Evolutionary conservation across 2,329 filamentous ascomycete genomes (phyloP), one percentile per base, ranked within the genome.

Genomic region (Colletotrichum spaethianum): DNA sequence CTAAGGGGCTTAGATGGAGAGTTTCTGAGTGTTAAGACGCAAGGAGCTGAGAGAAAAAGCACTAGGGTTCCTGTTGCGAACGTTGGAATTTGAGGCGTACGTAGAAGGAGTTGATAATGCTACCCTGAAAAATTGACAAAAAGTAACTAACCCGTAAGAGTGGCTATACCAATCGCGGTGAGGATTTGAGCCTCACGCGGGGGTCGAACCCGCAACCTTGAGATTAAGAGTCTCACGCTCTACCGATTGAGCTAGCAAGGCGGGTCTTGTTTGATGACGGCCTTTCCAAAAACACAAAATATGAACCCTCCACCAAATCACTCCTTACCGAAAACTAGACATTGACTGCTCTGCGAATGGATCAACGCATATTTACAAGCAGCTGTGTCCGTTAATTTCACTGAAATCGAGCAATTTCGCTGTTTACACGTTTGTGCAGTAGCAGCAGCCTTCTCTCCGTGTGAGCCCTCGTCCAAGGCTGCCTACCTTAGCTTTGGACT

Each of bases 151-250:
- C 59, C 65, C 65, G 38, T 9, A 7, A 6, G 63, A 62, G n/a
- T 38, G 63, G 12, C n/a, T 23, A 0, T 14, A 28, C 40, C 69
- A 68, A 63, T 63, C 50, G 69, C 57, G 42, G 57, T 72, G 69
- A 63, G 69, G 69, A 63, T 57, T 68, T 63, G 69, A 72, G 69
- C 69, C 69, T 68, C 69, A 72, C 73, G 73, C 74, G 75, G 74
- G 75, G 74, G 74, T 75, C 74, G 73, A 76, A 75, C 74, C 72
- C 69, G 63, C 64, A 73, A 73, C 72, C 72, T 73, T 73, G 68
- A 73, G 72, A 73, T 73, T 89, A 88, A 89, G 90, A 92, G 90
- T 91, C 90, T 91, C 86, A 71, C 63, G 69, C 69, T 71, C 69
- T 71, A 69, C 65, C 70, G 59, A 69, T 64, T 71, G 68, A 71